Evolutionary conservation across 768 basidiomycete genomes (phyloP).

Genomic region (Ramaria rubella): DNA sequence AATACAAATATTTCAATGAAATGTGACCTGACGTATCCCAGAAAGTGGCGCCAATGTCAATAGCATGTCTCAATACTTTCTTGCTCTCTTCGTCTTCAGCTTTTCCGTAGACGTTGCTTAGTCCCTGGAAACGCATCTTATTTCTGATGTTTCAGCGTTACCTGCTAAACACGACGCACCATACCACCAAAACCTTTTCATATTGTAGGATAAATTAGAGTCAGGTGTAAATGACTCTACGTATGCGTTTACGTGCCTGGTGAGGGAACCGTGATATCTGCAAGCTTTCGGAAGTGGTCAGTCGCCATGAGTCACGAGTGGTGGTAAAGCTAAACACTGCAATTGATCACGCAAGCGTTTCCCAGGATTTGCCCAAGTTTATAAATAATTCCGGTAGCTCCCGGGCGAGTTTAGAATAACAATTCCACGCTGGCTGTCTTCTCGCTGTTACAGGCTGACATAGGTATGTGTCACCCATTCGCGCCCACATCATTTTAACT

Average conservation of each 20-base stretch:
- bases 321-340: no score
- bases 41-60: slow-evolving; percentile 7
- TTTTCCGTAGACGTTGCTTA: slow-evolving; percentile 9
- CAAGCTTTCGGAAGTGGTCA: slow-evolving; percentile 1
- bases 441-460: no score
- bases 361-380: no score
- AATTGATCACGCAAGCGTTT: no score
- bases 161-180: not conserved
- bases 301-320: slow-evolving; percentile 2
- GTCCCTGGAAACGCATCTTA: not conserved
- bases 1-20: not conserved
- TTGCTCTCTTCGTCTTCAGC: slow-evolving; percentile 9
- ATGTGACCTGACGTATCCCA: slow-evolving; percentile 7
- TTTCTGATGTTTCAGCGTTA: not conserved
- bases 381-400: no score
- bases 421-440: no score
- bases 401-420: no score
- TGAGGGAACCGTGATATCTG: slow-evolving; percentile 2
- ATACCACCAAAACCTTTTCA: slow-evolving; percentile 10
- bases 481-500: no score
- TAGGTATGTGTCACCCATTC: no score
- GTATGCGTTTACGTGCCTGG: not conserved
- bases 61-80: slow-evolving; percentile 10
- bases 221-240: not conserved
- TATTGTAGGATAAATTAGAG: not conserved